Evolutionary conservation across 176 grass and related monocot species (phyloP), one percentile per base, ranked within the genome.

Genomic region (Musa acuminata): DNA sequence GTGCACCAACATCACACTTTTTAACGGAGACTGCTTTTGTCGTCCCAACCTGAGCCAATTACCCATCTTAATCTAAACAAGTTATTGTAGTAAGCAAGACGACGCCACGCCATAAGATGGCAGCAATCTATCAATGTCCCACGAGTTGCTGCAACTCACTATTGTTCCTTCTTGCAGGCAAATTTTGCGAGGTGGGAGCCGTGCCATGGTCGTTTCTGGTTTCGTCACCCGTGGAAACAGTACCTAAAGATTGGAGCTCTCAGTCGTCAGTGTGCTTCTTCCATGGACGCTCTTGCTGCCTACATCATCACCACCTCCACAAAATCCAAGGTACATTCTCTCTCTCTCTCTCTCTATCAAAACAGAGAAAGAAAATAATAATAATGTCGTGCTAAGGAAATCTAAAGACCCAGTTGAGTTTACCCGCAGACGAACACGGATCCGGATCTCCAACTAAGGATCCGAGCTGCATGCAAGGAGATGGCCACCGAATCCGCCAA

Each of bases 111-210:
- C 54, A 57, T 57, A 19, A 57, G 17, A 64, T 55, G n/a, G 80
- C 29, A 27, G 63, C n/a, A 80, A 71, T 51, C 13, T 49, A 68
- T 49, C 19, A 13, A 7, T 62, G 13, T 0, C 5, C 35, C 35
- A 65, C 19, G 22, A 48, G 43, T n/a, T 13, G 27, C 58, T 49
- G 23, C 13, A 29, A 67, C 20, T 67, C 53, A 16, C 71, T 52
- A 9, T 29, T 22, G 80, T 68, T 13, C 11, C 6, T 78, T 82
- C 74, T 14, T 79, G 79, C 89, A 96, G 93, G 72, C 75, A 62
- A 90, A 86, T 71, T 92, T 92, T 64, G 90, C 93, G 71, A 92
- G 82, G 71, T 96, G 93, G 93, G 90, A 96, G 63, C 93, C 93
- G 9, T 63, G 83, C 1, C 93, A 96, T 64, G 87, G 93, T 2